A percentile compares a stretch with the other conserved stretches of the same genome.
Evolutionary conservation across 495 filamentous ascomycete genomes (phyloP).

Genomic region (Podospora comata): DNA sequence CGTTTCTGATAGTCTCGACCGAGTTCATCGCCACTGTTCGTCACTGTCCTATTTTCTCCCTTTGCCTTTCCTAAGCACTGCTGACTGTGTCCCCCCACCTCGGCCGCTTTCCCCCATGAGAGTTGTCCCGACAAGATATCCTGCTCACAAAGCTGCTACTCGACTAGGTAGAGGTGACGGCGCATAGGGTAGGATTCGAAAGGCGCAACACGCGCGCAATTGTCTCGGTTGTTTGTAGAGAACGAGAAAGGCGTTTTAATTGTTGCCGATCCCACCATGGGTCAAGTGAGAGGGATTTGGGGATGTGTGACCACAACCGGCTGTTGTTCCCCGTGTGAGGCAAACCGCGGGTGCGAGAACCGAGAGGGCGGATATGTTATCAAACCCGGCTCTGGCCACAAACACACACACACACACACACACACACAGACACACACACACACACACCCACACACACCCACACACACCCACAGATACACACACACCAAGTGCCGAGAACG

Average conservation of each 20-base stretch:
- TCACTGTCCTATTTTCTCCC: neutral
- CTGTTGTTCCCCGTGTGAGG: neutral
- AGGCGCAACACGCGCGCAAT: neutral
- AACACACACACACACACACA: too few relatives aligned
- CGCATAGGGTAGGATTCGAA: neutral
- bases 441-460: too few relatives aligned
- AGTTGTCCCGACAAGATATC: neutral
- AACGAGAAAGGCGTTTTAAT: neutral
- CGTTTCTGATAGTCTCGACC: neutral
- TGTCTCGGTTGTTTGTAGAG: neutral
- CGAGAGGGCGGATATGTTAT: neutral
- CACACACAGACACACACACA: too few relatives aligned
- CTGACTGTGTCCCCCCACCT: neutral
- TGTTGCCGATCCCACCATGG: neutral
- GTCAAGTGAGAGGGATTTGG: neutral
- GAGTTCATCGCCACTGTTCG: neutral
- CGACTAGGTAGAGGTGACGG: conserved; percentile 1
- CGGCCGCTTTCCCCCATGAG: conserved; percentile 1
- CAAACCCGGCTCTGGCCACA: neutral
- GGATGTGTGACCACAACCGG: neutral
- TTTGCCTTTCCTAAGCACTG: neutral
- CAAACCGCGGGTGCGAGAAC: neutral
- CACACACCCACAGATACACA: too few relatives aligned
- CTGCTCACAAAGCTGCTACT: neutral
- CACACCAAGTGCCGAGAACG: neutral